Percentiles rank a stretch among this genome's conserved stretches.
These are phyloP conservation scores for Ochetophila trinervis DNA, from an alignment of 306 rosid genomes.

Conservation along the genomic window DNA sequence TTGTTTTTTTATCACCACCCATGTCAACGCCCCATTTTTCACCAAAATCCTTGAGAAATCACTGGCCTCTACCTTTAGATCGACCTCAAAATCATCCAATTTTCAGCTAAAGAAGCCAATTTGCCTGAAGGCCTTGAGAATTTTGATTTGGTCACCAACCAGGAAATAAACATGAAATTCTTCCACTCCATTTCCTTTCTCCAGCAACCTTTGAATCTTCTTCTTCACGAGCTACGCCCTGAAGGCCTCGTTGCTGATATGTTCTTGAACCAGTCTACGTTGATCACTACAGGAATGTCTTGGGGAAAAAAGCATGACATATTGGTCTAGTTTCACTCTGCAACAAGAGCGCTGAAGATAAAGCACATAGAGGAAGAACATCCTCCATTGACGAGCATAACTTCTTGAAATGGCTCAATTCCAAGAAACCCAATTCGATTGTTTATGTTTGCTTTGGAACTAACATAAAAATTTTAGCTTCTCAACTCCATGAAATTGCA, in stretches of 20 bases:
- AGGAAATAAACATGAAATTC: not conserved
- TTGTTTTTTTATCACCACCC: constrained; percentile 27
- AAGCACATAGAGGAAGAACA: too few relatives aligned
- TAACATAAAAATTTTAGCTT: constrained; percentile 14
- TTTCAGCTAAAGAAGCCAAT: too few relatives aligned
- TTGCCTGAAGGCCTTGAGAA: too few relatives aligned
- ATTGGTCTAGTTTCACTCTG: constrained; percentile 52
- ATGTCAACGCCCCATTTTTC: not conserved
- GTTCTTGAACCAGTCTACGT: constrained; percentile 44
- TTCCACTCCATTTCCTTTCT: not conserved
- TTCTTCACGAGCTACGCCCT: not conserved
- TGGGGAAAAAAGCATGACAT: constrained; percentile 53
- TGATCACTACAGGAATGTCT: constrained; percentile 31
- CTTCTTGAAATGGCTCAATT: constrained; percentile 34
- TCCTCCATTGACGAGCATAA: not conserved
- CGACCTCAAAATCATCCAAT: too few relatives aligned
- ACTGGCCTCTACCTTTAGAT: not conserved
- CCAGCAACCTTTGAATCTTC: not conserved
- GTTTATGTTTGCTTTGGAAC: constrained; percentile 55
- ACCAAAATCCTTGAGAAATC: not conserved
- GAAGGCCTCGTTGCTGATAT: constrained; percentile 17
- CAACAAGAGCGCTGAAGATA: not conserved
- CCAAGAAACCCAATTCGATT: constrained; percentile 36
- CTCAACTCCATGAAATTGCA: constrained; percentile 51
- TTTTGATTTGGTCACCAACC: not conserved